Evolutionary conservation across 768 basidiomycete genomes (phyloP).

Genomic region (Mycena floridula): DNA sequence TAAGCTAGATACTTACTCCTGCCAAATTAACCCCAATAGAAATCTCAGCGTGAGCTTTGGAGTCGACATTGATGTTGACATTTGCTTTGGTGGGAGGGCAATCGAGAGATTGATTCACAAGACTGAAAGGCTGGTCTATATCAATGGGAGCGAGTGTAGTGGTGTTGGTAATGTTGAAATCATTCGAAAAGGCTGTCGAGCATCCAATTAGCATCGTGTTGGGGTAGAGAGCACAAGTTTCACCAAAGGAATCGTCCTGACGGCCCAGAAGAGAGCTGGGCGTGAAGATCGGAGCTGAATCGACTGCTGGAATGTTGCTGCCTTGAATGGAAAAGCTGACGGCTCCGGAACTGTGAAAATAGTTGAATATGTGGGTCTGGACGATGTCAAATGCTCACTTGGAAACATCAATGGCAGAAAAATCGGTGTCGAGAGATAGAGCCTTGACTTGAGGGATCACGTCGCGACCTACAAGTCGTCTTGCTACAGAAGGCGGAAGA

Average conservation of each 20-base stretch:
- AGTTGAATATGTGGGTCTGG: background rate
- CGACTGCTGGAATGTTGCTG: background rate
- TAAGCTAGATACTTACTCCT: no score
- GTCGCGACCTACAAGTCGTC: constrained; percentile 24
- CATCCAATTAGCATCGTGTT: background rate
- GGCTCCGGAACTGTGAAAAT: background rate
- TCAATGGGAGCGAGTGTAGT: background rate
- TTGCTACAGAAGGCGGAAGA: constrained; percentile 25
- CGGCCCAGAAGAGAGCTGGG: no score
- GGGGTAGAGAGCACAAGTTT: no score
- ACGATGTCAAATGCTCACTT: constrained; percentile 14
- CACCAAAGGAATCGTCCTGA: no score
- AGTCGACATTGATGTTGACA: background rate
- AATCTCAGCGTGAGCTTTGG: constrained; percentile 1
- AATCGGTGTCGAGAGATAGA: constrained; percentile 35
- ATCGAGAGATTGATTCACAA: background rate
- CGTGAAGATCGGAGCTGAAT: no score
- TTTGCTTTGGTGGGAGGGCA: background rate
- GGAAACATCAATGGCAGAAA: constrained; percentile 20
- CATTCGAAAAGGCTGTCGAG: background rate
- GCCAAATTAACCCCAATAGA: background rate
- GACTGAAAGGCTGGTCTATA: background rate
- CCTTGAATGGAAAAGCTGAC: background rate
- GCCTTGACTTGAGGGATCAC: constrained; percentile 31
- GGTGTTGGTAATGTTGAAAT: background rate